Conservation (phyloP, 1,284 basidiomycete genomes). For the Rugiboletus extremiorientalis region DNA sequence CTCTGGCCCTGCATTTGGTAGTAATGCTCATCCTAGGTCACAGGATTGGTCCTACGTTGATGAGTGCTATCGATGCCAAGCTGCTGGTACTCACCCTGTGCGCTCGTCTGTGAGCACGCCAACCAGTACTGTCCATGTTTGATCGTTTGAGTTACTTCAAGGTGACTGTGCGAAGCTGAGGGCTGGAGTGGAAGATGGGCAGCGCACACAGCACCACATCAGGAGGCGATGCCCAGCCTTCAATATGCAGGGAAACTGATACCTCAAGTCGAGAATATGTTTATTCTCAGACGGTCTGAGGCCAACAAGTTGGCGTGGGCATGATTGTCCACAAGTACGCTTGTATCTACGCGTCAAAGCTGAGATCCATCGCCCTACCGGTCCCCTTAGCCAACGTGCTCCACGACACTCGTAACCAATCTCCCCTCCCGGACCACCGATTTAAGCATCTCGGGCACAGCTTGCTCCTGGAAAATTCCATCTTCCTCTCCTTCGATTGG, state of each 20-base stretch:
- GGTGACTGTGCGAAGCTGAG: not conserved
- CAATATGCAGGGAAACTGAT: not conserved
- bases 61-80: not conserved
- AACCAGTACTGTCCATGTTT: constrained; percentile 67
- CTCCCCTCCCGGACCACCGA: constrained; percentile 84
- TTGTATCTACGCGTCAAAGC: not conserved
- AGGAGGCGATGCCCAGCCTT: not conserved
- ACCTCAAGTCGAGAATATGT: not conserved
- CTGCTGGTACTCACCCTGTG: constrained; percentile 37
- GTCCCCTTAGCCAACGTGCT: constrained; percentile 68
- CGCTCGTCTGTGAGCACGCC: constrained; percentile 59
- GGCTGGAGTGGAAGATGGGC: not conserved
- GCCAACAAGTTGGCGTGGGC: not conserved
- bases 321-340: not conserved
- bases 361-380: not conserved
- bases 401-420: constrained; percentile 85
- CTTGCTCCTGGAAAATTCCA: constrained; percentile 88
- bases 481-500: constrained; percentile 89
- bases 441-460: constrained; percentile 96
- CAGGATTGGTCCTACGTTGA: constrained; percentile 4
- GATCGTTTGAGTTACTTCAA: not conserved
- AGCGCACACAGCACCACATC: not conserved
- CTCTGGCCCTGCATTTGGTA: constrained; percentile 38
- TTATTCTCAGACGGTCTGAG: no score
- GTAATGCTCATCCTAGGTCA: constrained; percentile 43